Evolutionary conservation across 1,284 basidiomycete genomes (phyloP), one percentile per base, ranked within the genome.

Genomic region (Amylostereum areolatum): DNA sequence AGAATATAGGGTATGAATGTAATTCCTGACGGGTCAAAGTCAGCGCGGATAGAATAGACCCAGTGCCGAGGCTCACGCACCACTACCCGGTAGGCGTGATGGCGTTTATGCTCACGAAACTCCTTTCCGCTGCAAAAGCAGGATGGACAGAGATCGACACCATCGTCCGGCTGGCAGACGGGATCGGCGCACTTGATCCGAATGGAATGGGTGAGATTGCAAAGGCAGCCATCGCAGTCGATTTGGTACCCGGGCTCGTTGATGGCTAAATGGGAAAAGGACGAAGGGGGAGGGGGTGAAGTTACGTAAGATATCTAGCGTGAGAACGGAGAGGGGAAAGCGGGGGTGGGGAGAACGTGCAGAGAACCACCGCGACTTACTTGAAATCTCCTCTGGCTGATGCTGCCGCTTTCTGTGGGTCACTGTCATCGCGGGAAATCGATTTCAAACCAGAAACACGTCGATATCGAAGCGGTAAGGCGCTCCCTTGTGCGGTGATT

Each of bases 81-180:
- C 54, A 98, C 89, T 48, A 99, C 88, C 50, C 93, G 89, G 67
- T 99, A 99, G 50, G 88, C 74, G 70, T 99, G 97, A 58, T 83
- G 82, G 48, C 89, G 82, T 66, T 90, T 91, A 66, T 99, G 96
- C 54, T 80, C 80, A 42, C 78, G 82, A 48, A 94, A 89, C 64
- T 97, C 91, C 65, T 89, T 92, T 18, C 96, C 97, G 44, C 83
- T 79, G 62, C 90, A 93, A 68, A 98, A 98, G 69, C 96, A 99
- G 29, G 73, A 65, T 2, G 92, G 91, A 64, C 92, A 96, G 12
- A 96, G 77, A 63, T 96, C 92, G 43, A 93, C 83, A 25, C 92
- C 90, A 33, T 89, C 86, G 10, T 78, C 85, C 10, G 70, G 61
- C 55, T 85, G 80, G 61, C 92, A 96, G 41, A 75, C 75, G 10